Evolutionary conservation across 2,329 filamentous ascomycete species (phyloP).

Genomic region (Fusarium tanahbumbuense): DNA sequence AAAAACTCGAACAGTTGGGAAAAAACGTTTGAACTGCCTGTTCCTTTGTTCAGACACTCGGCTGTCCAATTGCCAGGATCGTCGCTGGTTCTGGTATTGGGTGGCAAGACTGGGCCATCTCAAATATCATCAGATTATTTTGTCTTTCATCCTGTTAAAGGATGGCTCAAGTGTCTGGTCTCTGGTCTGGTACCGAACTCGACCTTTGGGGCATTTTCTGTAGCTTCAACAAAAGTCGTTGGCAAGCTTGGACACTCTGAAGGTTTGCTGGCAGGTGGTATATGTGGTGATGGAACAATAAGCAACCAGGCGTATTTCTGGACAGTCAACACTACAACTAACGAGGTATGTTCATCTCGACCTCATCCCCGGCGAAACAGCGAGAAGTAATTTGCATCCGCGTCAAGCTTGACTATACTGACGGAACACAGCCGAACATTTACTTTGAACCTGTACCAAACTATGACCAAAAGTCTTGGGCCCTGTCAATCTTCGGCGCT

Average conservation of each 20-base stretch:
- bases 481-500: slow-evolving; percentile 51
- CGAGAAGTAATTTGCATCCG: not conserved
- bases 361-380: too few species aligned
- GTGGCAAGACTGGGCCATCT: slow-evolving; percentile 67
- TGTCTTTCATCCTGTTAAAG: slow-evolving; percentile 61
- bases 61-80: slow-evolving; percentile 64
- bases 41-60: slow-evolving; percentile 81
- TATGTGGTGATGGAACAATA: slow-evolving; percentile 72
- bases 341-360: slow-evolving; percentile 49
- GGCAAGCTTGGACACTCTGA: slow-evolving; percentile 51
- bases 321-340: slow-evolving; percentile 60
- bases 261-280: slow-evolving; percentile 79
- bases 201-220: slow-evolving; percentile 59
- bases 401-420: not conserved
- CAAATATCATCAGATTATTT: slow-evolving; percentile 64
- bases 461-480: slow-evolving; percentile 3
- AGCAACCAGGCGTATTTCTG: slow-evolving; percentile 73
- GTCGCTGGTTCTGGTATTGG: slow-evolving; percentile 67
- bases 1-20: slow-evolving; percentile 68
- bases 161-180: slow-evolving; percentile 60
- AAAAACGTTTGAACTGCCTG: slow-evolving; percentile 71
- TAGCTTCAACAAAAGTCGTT: slow-evolving; percentile 43
- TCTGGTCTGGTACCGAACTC: slow-evolving; percentile 50
- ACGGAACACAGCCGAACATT: slow-evolving; percentile 43
- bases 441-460: slow-evolving; percentile 37